phyloP scores from a whole-genome alignment of 176 grass and related monocot species.

The Chrysopogon serrulatus region DNA sequence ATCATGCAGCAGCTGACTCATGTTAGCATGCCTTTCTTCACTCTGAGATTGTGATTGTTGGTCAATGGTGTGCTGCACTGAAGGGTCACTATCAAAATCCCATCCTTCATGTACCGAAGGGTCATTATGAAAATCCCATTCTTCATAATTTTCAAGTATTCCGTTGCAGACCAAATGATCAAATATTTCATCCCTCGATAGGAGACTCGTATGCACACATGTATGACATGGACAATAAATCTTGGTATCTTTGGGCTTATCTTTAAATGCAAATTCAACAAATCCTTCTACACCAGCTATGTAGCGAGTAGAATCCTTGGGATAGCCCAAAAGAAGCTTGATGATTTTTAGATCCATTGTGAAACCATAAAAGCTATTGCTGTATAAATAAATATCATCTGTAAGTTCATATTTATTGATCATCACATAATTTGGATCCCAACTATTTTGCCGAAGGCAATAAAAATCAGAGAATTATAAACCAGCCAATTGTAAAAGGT shows the following conservation, averaged over 20 bases:
- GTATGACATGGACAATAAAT: slow-evolving; percentile 5
- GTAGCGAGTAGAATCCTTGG: neutral
- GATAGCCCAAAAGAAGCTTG: slow-evolving; percentile 1
- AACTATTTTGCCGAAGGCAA: too few relatives aligned
- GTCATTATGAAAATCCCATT: neutral
- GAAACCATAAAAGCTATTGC: neutral
- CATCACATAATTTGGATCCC: too few relatives aligned
- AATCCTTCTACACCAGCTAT: slow-evolving; percentile 5
- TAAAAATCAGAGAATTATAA: too few relatives aligned
- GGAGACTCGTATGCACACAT: neutral
- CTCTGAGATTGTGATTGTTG: neutral
- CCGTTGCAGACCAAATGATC: neutral
- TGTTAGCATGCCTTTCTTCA: neutral
- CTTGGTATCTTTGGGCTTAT: neutral
- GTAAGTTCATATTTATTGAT: too few relatives aligned
- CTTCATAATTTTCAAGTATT: neutral
- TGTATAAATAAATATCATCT: neutral
- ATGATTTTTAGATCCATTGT: neutral
- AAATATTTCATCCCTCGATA: neutral
- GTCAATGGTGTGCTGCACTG: neutral
- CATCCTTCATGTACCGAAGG: neutral
- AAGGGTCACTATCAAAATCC: slow-evolving; percentile 2
- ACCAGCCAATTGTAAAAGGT: too few relatives aligned
- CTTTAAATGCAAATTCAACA: slow-evolving; percentile 14
- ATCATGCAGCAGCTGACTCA: neutral